These are phyloP conservation scores for Knoxdaviesia capensis DNA, from an alignment of 2,329 filamentous ascomycete species.

Conservation along the genomic window DNA sequence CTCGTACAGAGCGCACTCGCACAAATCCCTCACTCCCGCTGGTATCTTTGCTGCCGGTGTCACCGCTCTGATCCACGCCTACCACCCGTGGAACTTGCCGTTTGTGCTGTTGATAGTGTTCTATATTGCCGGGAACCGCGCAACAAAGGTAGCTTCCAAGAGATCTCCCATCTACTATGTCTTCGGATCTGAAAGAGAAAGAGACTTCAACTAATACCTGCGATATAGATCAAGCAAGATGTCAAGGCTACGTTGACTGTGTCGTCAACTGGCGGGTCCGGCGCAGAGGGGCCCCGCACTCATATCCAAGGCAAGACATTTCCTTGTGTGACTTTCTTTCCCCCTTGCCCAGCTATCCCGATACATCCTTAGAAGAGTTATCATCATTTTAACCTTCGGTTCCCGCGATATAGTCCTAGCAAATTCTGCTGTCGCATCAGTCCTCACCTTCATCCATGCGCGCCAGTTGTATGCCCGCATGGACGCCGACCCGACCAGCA, in stretches of 20 bases:
- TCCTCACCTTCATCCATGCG: slow-evolving; percentile 38
- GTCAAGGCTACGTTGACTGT: slow-evolving; percentile 69
- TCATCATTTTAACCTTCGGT: background rate
- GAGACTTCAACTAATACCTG: too few relatives aligned
- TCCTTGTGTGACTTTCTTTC: background rate
- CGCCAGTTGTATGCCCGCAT: slow-evolving; percentile 33
- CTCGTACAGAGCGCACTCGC: slow-evolving; percentile 46
- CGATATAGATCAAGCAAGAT: slow-evolving; percentile 56
- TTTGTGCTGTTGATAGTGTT: slow-evolving; percentile 68
- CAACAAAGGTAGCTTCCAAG: slow-evolving; percentile 45
- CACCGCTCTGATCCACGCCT: slow-evolving; percentile 62
- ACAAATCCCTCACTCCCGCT: slow-evolving; percentile 56
- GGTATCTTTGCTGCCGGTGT: slow-evolving; percentile 53
- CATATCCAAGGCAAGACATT: slow-evolving; percentile 48
- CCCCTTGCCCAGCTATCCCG: slow-evolving; percentile 1
- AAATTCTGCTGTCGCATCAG: slow-evolving; percentile 63
- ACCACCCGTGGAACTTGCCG: slow-evolving; percentile 91
- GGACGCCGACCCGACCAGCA: slow-evolving; percentile 14
- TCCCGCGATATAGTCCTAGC: slow-evolving; percentile 43
- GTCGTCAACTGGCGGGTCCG: slow-evolving; percentile 48
- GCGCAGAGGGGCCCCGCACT: slow-evolving; percentile 65
- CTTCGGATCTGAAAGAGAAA: too few relatives aligned
- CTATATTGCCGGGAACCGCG: slow-evolving; percentile 67
- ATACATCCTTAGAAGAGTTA: too few relatives aligned
- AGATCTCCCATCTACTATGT: too few relatives aligned